Evolutionary conservation across 805 yeast species (phyloP), one percentile per base, ranked within the genome.

Genomic region (Starmerella ratchasimensis): DNA sequence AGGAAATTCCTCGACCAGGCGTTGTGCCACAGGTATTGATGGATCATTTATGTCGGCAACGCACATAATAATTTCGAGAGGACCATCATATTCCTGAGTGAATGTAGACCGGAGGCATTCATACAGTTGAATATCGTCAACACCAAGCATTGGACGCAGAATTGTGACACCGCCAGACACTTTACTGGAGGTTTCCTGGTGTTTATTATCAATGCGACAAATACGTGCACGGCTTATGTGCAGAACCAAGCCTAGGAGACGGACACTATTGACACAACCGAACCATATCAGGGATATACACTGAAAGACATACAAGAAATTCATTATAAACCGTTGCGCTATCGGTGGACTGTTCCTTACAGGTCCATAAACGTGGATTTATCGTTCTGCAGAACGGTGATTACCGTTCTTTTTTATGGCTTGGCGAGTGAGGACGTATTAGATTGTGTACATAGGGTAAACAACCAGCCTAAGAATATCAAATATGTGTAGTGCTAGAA

Each of bases 111-210:
- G 72, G 27, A 84, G 59, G 52, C 94, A 82, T 9, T 67, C 56
- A 27, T 65, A 69, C 58, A 82, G 65, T 46, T 77, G 86, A 1
- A 84, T 71, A 55, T 83, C 95, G n/a, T 33, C 33, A 14, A 81
- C 60, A 14, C 94, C 94, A 52, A 81, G 81, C 41, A 83, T 63
- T 0, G 95, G 95, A 22, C 94, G 60, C 25, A 83, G 53, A 19
- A 84, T 80, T 1, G 90, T 71, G 15, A 83, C 94, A 6, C 80
- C 76, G 1, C 71, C 32, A 23, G 15, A 3, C 18, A 8, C 21
- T 1, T 14, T 23, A n/a, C n/a, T n/a, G n/a, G n/a, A n/a, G 5
- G 5, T 20, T 5, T 6, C 15, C 16, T 7, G n/a, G 20, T 7
- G 18, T 4, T 16, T 10, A 11, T 5, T 3, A 5, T 4, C 16